Evolutionary conservation across 495 filamentous ascomycete species (phyloP).

Genomic region (Clohesyomyces aquaticus): DNA sequence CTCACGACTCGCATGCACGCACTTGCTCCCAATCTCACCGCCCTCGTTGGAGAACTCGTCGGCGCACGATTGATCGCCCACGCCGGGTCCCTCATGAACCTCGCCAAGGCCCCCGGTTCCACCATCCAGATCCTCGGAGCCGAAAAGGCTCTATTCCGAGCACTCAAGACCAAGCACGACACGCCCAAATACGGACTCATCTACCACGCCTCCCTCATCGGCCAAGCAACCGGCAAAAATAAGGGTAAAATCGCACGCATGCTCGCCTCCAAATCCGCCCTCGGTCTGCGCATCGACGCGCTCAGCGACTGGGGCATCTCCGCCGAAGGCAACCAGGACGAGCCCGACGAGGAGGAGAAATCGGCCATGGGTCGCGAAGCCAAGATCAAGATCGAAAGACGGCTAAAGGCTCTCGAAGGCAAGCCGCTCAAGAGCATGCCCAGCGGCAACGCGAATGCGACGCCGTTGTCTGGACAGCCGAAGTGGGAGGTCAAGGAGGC

Average conservation of each 20-base stretch:
- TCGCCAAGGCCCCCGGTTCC: constrained; percentile 93
- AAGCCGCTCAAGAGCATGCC: constrained; percentile 79
- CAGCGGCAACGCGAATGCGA: constrained; percentile 75
- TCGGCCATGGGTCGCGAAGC: constrained; percentile 72
- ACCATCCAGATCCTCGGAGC: constrained; percentile 98
- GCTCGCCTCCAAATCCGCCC: constrained; percentile 87
- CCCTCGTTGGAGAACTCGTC: constrained; percentile 90
- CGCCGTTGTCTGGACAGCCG: constrained; percentile 59
- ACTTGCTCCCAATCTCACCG: constrained; percentile 94
- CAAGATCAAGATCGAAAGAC: constrained; percentile 79
- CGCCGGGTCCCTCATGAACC: constrained; percentile 89
- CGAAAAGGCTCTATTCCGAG: constrained; percentile 97
- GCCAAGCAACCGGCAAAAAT: constrained; percentile 94
- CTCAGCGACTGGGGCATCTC: constrained; percentile 73
- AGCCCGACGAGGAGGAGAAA: constrained; percentile 84
- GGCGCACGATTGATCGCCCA: constrained; percentile 95
- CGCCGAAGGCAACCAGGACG: constrained; percentile 64
- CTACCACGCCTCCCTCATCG: constrained; percentile 95
- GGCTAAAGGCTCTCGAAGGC: constrained; percentile 83
- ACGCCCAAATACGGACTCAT: constrained; percentile 99
- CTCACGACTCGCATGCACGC: constrained; percentile 92
- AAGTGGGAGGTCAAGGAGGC: constrained; percentile 94
- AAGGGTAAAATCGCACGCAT: constrained; percentile 99
- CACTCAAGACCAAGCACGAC: constrained; percentile 98
- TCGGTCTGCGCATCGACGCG: constrained; percentile 91